A percentile compares a stretch with the other conserved stretches of the same genome.
Conservation (phyloP, 2,329 filamentous ascomycete genomes). For the Alternaria novae-zelandiae region DNA sequence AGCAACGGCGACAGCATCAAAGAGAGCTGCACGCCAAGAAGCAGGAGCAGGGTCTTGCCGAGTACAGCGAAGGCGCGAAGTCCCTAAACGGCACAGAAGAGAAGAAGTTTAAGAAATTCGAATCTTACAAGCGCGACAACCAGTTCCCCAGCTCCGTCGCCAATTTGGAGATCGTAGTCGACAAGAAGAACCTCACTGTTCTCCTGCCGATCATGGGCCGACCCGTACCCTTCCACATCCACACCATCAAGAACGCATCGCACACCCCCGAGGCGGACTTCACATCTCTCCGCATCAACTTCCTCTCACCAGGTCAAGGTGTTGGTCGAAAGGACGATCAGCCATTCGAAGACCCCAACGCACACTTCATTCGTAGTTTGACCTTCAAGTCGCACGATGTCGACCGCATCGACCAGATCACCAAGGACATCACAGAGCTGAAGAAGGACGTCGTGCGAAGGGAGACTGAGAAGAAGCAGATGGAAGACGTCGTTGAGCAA, state of each 20-base stretch:
- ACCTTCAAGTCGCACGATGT: constrained; percentile 93
- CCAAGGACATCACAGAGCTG: constrained; percentile 92
- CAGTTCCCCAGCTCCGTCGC: constrained; percentile 84
- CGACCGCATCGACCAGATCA: constrained; percentile 86
- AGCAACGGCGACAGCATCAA: constrained; percentile 86
- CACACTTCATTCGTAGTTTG: constrained; percentile 93
- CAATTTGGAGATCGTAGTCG: constrained; percentile 88
- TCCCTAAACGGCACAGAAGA: constrained; percentile 88
- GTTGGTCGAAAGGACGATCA: constrained; percentile 97
- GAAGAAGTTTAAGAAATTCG: constrained; percentile 98
- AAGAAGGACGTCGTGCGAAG: constrained; percentile 91
- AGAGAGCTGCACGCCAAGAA: constrained; percentile 88
- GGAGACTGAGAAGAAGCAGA: constrained; percentile 98
- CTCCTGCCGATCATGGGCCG: constrained; percentile 97
- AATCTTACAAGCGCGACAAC: constrained; percentile 98
- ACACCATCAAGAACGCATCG: constrained; percentile 98
- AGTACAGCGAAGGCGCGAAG: constrained; percentile 84
- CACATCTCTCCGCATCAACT: constrained; percentile 94
- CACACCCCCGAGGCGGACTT: constrained; percentile 96
- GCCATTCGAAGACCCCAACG: constrained; percentile 93
- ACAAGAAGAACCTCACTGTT: constrained; percentile 86
- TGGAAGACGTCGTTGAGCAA: constrained; percentile 99
- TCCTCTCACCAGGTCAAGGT: constrained; percentile 94
- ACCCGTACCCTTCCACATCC: constrained; percentile 96
- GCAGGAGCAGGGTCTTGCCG: constrained; percentile 82